phyloP scores from a whole-genome alignment of 2,329 filamentous ascomycete genomes.

The Chaetothyriales sp. region DNA sequence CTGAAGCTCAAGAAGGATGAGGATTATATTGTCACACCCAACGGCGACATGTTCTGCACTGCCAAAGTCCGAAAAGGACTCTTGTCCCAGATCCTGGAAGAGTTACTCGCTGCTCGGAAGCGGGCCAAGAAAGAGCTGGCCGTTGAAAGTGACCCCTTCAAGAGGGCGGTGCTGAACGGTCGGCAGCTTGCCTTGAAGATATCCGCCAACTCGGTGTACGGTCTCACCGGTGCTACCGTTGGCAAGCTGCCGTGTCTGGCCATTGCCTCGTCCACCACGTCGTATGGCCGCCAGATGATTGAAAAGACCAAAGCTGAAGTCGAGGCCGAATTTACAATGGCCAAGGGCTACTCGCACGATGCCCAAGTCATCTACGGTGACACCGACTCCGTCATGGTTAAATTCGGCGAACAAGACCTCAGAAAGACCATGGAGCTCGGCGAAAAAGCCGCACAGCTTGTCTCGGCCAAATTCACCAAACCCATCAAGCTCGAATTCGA shows the following conservation, averaged over 20 bases:
- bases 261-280: constrained; percentile 93
- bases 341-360: constrained; percentile 87
- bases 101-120: constrained; percentile 82
- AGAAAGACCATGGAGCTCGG: constrained; percentile 85
- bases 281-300: constrained; percentile 97
- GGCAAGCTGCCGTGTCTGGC: constrained; percentile 90
- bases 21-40: constrained; percentile 93
- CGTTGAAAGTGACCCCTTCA: constrained; percentile 85
- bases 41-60: constrained; percentile 86
- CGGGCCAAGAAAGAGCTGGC: constrained; percentile 83
- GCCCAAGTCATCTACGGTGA: constrained; percentile 97
- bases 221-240: constrained; percentile 87
- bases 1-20: constrained; percentile 70
- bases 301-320: constrained; percentile 96
- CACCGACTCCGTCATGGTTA: constrained; percentile 99
- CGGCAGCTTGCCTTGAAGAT: constrained; percentile 91
- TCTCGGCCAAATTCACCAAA: constrained; percentile 85
- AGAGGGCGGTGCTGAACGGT: constrained; percentile 94
- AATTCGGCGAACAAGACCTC: constrained; percentile 82
- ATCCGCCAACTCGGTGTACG: constrained; percentile 95
- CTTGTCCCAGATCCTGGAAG: constrained; percentile 87
- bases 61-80: constrained; percentile 79
- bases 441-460: constrained; percentile 77
- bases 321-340: constrained; percentile 74
- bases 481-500: constrained; percentile 99